Base-by-base conservation (phyloP, 345 rosid genomes). In the Salix koriyanagi region DNA sequence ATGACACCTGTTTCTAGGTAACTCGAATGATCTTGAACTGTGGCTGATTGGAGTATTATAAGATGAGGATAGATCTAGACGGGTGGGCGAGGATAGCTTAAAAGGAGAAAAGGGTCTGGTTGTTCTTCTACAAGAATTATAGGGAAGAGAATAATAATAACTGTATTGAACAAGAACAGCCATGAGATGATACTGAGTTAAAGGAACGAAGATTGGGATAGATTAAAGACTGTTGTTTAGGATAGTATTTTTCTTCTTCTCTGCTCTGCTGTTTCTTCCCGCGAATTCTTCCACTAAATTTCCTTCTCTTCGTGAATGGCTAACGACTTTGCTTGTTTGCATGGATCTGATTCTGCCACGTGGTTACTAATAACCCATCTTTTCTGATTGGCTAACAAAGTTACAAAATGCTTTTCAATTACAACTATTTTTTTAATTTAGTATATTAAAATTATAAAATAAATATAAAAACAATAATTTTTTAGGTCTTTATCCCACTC, bases 101-200 rank as follows among this genome's bases (percentile, higher is more conserved):
- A 73, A 34, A 1, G 87, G 75, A 71, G 81, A 54, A 2, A 71
- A 21, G 52, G 83, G 81, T 68, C 72, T 86, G 74, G 62, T 48
- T 52, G 23, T 52, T 52, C 23, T 52, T 12, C 58, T 75, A 68
- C 6, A 67, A 25, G 83, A 72, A 75, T 42, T 76, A 79, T 48
- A 79, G 46, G 73, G 82, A 69, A 83, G 74, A 56, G 72, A 76
- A 62, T 65, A 52, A 19, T 8, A 56, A 56, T 56, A 10, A 42
- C 46, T 84, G 89, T 82, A 77, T 9, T 75, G 88, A 50, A 82
- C 76, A 14, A 84, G 77, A 16, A 42, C 14, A 42, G 91, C 88
- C 86, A 84, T 88, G 28, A 26, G 25, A 70, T 8, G 6, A 21
- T 10, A 2, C 3, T 2, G 46, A 42, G n/a, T 9, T 15, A 3